Evolutionary conservation across 371 early-diverging fungal genomes (phyloP).

Genomic region (Mucor plumbeus): DNA sequence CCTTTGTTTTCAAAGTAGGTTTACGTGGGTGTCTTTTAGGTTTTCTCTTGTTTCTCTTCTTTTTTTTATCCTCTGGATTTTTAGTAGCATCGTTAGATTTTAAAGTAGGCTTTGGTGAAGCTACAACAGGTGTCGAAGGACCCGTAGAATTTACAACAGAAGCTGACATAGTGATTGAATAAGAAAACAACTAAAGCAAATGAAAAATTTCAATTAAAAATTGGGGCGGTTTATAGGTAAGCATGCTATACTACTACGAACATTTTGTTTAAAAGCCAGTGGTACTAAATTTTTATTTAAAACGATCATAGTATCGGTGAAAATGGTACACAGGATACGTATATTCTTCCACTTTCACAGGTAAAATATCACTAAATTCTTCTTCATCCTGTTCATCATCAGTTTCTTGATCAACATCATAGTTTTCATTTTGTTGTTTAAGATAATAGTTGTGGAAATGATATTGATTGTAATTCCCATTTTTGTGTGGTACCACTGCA

Average conservation of each 20-base stretch:
- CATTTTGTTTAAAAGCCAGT: not conserved
- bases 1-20: conserved; percentile 62
- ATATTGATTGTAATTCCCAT: not conserved
- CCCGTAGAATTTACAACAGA: not conserved
- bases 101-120: not conserved
- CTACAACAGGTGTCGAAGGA: not conserved
- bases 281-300: not conserved
- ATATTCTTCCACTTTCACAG: not conserved
- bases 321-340: not conserved
- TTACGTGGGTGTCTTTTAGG: conserved; percentile 41
- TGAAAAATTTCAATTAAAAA: not conserved
- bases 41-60: conserved; percentile 38
- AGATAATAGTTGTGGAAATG: not conserved
- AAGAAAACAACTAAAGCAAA: not conserved
- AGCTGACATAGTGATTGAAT: not conserved
- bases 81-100: conserved; percentile 4
- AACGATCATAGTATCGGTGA: not conserved
- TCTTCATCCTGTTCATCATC: not conserved
- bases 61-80: conserved; percentile 29
- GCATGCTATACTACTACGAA: too few relatives aligned
- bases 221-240: not conserved
- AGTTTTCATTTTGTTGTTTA: not conserved
- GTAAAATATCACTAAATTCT: not conserved
- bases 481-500: not conserved
- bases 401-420: not conserved